A percentile compares a stretch with the other conserved stretches of the same genome.
Conservation (phyloP, 164 flowering plant species). For the Cinnamomum chago region DNA sequence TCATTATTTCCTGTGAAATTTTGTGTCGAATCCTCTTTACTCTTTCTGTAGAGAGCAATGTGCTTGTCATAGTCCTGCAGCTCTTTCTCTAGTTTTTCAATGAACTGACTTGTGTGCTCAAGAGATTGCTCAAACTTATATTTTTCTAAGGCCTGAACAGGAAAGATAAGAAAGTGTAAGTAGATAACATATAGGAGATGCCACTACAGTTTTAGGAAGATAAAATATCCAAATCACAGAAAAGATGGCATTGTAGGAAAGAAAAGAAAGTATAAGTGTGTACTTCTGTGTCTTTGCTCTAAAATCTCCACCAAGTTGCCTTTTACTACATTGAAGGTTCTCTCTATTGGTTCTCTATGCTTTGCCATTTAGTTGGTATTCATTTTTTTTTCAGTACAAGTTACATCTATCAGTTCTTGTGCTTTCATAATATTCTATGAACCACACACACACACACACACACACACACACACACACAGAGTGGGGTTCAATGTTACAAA, state of each 20-base stretch:
- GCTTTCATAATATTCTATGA: no score
- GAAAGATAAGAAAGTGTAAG: not conserved
- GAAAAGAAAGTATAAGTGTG: not conserved
- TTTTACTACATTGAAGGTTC: no score
- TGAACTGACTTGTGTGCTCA: constrained; percentile 88
- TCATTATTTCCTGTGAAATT: constrained; percentile 6
- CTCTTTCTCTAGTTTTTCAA: constrained; percentile 89
- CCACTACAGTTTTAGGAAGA: not conserved
- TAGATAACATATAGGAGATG: not conserved
- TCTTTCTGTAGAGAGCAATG: constrained; percentile 44
- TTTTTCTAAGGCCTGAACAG: constrained; percentile 79
- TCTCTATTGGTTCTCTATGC: no score
- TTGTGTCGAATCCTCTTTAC: constrained; percentile 27
- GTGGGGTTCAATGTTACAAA: no score
- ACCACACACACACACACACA: no score
- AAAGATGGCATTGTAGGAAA: not conserved
- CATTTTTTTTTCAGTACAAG: no score
- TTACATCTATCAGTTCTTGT: no score
- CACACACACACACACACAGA: no score
- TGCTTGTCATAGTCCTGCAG: constrained; percentile 74
- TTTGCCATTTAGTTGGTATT: no score
- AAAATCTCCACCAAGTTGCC: no score
- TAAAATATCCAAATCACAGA: not conserved
- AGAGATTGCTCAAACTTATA: constrained; percentile 74
- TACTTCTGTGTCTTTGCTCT: no score